Evolutionary conservation across 1,284 basidiomycete genomes (phyloP).

Genomic region (Apiotrichum siamense): DNA sequence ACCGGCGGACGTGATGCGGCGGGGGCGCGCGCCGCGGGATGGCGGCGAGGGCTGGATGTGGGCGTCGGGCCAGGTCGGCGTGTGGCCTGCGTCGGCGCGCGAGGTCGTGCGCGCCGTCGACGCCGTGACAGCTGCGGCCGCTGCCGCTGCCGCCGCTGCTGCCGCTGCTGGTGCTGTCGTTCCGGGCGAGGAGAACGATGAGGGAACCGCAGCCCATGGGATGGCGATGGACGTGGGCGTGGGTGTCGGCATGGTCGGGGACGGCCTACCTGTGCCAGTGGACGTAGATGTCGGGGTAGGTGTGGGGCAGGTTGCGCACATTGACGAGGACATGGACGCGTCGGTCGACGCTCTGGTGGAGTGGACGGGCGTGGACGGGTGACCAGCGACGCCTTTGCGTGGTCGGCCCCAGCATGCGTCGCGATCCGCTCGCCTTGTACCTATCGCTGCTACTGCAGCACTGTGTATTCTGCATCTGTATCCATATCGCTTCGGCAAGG

Average conservation of each 20-base stretch:
- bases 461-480: too few relatives aligned
- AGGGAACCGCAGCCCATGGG: background rate
- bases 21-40: conserved; percentile 22
- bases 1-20: conserved; percentile 16
- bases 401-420: too few relatives aligned
- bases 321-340: conserved; percentile 5
- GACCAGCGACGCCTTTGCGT: too few relatives aligned
- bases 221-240: background rate
- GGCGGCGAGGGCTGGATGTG: conserved; percentile 31
- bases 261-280: background rate
- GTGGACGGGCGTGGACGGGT: conserved; percentile 9
- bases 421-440: too few relatives aligned
- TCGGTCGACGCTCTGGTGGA: conserved; percentile 13
- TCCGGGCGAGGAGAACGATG: too few relatives aligned
- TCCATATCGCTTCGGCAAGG: too few relatives aligned
- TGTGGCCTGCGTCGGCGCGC: conserved; percentile 10
- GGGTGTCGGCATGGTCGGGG: background rate
- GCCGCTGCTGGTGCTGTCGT: background rate
- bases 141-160: too few relatives aligned
- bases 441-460: too few relatives aligned
- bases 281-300: background rate
- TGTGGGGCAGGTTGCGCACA: background rate
- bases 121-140: conserved; percentile 5
- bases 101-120: background rate
- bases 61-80: conserved; percentile 15